phyloP scores from a whole-genome alignment of 306 rosid genomes.

The Vigna unguiculata region DNA sequence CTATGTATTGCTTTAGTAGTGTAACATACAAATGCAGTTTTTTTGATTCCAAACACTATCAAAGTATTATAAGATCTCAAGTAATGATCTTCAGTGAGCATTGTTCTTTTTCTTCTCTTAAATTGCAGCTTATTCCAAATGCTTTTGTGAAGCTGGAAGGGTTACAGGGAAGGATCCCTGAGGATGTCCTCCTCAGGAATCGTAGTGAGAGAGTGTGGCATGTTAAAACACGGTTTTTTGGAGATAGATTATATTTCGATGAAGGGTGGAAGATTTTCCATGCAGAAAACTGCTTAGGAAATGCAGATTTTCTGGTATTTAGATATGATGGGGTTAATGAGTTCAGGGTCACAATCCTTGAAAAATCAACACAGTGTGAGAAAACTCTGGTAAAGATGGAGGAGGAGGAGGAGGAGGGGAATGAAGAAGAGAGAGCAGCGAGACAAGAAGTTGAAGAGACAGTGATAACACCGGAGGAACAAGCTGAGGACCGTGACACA shows the following conservation, averaged over 20 bases:
- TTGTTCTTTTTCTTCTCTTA: background rate
- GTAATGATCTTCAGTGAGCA: background rate
- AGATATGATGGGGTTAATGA: background rate
- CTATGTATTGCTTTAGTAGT: background rate
- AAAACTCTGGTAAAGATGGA: background rate
- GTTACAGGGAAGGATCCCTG: background rate
- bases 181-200: constrained; percentile 31
- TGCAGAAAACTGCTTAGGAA: constrained; percentile 25
- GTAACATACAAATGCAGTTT: background rate
- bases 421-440: background rate
- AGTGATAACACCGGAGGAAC: background rate
- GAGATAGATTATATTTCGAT: background rate
- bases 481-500: background rate
- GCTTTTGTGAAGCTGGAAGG: constrained; percentile 16
- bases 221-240: background rate
- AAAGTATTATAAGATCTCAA: background rate
- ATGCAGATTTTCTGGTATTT: constrained; percentile 9
- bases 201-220: constrained; percentile 35
- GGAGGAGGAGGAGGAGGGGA: constrained; percentile 6
- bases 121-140: constrained; percentile 47
- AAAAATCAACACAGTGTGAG: constrained; percentile 24
- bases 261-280: constrained; percentile 43
- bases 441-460: background rate
- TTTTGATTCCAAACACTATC: constrained; percentile 1
- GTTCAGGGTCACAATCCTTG: constrained; percentile 39